phyloP scores from a whole-genome alignment of 768 basidiomycete species.

The Boletales sp. region DNA sequence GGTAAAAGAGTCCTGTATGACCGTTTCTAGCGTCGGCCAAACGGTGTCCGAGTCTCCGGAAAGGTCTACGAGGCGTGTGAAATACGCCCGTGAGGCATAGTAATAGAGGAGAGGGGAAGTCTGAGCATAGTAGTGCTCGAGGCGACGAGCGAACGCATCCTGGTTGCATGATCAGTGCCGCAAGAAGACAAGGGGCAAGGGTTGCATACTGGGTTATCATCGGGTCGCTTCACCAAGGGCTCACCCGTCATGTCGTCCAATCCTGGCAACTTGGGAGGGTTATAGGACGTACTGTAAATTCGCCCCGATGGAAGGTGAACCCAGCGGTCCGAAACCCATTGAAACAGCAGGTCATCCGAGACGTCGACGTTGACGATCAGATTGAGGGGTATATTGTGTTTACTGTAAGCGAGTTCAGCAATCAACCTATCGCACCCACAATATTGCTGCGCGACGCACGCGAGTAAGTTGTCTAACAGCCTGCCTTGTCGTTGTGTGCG shows the following conservation, averaged over 20 bases:
- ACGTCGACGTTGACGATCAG: conserved; percentile 83
- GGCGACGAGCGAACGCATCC: conserved; percentile 75
- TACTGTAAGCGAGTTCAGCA: conserved; percentile 36
- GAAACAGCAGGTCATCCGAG: conserved; percentile 74
- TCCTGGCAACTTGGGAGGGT: conserved; percentile 73
- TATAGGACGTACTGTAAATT: conserved; percentile 84
- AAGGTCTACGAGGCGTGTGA: conserved; percentile 52
- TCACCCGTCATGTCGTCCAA: conserved; percentile 85
- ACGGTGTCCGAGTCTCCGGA: conserved; percentile 73
- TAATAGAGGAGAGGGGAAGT: conserved; percentile 81
- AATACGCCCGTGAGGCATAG: conserved; percentile 45
- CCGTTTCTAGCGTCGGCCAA: conserved; percentile 72
- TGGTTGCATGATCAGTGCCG: conserved; percentile 29
- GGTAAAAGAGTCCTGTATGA: conserved; percentile 55
- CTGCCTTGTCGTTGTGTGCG: conserved; percentile 79
- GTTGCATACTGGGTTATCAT: conserved; percentile 75
- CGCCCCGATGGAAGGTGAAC: conserved; percentile 83
- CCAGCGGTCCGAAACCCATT: conserved; percentile 83
- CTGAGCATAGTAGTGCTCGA: conserved; percentile 70
- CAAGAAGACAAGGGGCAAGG: not conserved
- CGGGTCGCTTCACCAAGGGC: conserved; percentile 72
- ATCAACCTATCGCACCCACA: not conserved
- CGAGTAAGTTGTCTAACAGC: conserved; percentile 69
- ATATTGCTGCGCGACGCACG: conserved; percentile 36
- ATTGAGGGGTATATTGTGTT: conserved; percentile 61